phyloP scores from a whole-genome alignment of 768 basidiomycete genomes.

The Kwoniella mangroviensis region DNA sequence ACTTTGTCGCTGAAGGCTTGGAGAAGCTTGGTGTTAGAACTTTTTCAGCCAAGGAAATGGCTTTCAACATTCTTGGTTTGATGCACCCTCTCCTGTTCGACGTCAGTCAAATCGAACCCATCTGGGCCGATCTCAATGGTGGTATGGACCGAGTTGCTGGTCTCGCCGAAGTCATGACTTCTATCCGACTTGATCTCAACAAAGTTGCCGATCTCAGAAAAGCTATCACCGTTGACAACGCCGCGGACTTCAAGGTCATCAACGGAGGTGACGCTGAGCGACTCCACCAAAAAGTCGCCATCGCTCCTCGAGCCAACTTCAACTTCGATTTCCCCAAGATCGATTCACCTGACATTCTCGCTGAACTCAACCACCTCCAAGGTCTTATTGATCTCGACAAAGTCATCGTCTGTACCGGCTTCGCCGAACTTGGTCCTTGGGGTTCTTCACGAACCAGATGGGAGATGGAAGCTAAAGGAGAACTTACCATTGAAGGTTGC shows the following conservation, averaged over 20 bases:
- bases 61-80: conserved; percentile 97
- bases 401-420: conserved; percentile 93
- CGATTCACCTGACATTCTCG: conserved; percentile 70
- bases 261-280: conserved; percentile 91
- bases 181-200: conserved; percentile 79
- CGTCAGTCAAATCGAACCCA: conserved; percentile 98
- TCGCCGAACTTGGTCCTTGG: conserved; percentile 97
- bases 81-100: conserved; percentile 99
- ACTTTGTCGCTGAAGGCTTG: conserved; percentile 90
- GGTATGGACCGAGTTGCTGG: conserved; percentile 97
- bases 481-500: conserved; percentile 94
- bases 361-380: conserved; percentile 75
- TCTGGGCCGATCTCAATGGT: conserved; percentile 98
- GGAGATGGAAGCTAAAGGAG: conserved; percentile 99
- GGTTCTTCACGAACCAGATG: conserved; percentile 96
- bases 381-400: conserved; percentile 94
- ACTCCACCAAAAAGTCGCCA: conserved; percentile 85
- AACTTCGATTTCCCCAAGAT: conserved; percentile 89
- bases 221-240: conserved; percentile 89
- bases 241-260: conserved; percentile 90
- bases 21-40: conserved; percentile 93
- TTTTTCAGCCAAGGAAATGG: conserved; percentile 99
- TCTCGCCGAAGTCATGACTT: conserved; percentile 85
- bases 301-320: conserved; percentile 98
- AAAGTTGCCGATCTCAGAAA: conserved; percentile 91